Percentiles rank a stretch among this genome's conserved stretches.
Evolutionary conservation across 192 early-diverging fungal genomes (phyloP).

Genomic region (Mortierella alpina): DNA sequence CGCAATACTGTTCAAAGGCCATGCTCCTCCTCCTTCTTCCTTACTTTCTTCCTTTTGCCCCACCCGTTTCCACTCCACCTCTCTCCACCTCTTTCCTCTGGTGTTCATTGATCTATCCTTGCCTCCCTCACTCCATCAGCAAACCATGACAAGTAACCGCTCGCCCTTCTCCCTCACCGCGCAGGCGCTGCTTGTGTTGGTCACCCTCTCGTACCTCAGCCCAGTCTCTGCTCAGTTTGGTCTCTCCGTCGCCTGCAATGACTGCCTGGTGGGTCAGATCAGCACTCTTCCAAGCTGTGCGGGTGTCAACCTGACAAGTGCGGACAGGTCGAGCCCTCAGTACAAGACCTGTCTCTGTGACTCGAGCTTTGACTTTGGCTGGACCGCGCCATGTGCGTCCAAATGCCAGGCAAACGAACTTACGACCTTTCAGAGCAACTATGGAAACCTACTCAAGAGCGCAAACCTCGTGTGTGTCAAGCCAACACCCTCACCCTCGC

Average conservation of each 20-base stretch:
- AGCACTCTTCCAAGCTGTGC: constrained; percentile 14
- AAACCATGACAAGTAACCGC: constrained; percentile 1
- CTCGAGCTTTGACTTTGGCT: constrained; percentile 38
- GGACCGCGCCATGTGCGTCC: constrained; percentile 28
- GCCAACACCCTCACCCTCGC: constrained; percentile 24
- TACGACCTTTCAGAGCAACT: constrained; percentile 20
- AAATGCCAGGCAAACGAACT: constrained; percentile 38
- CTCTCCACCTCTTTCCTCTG: not conserved
- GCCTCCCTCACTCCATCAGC: too few species aligned
- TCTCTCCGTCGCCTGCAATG: constrained; percentile 34
- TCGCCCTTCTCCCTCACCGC: not conserved
- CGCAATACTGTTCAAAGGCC: too few species aligned
- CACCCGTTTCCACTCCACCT: not conserved
- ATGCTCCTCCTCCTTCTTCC: not conserved
- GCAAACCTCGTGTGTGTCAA: constrained; percentile 41
- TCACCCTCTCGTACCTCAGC: not conserved
- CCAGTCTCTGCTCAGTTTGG: constrained; percentile 35
- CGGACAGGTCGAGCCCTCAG: constrained; percentile 7
- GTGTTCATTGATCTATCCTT: too few species aligned
- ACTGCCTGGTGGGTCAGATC: constrained; percentile 27
- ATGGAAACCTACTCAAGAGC: constrained; percentile 5
- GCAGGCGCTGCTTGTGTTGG: constrained; percentile 7
- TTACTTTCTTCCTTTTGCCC: not conserved
- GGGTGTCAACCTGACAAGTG: constrained; percentile 24
- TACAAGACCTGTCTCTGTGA: constrained; percentile 37